Base-by-base conservation (phyloP, 306 rosid species). In the Gastrolobium bilobum region DNA sequence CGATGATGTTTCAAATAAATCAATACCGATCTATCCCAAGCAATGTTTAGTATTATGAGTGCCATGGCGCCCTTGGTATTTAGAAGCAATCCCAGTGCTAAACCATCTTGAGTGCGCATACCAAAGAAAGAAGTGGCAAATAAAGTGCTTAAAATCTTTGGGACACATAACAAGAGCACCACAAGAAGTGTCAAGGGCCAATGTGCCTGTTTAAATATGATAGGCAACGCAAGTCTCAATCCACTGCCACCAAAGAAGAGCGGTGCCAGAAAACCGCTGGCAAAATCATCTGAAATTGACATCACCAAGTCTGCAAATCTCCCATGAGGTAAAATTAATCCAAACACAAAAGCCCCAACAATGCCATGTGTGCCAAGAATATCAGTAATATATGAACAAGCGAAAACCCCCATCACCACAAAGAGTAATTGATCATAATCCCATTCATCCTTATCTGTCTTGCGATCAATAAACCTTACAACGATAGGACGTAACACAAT, bases 291-390 rank as follows among this genome's bases (percentile, higher is more conserved):
- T 2, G 69, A 33, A 34, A 61, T 6, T 2, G 85, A 79, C 10
- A 43, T 50, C 4, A 82, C 10, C 33, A 29, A 7, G 31, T 71
- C 88, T 0, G 81, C 80, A 37, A 87, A 83, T 43, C 3, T 78
- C 0, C 80, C 84, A 29, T 83, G 84, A 37, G 91, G 91, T 5
- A 88, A 64, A 64, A 85, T 85, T n/a, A 88, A 64, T 4, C 89
- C 89, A 10, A 15, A 85, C 42, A 88, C 72, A 74, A 85, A 88
- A 31, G 91, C 91, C 46, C 91, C 87, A 29, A 82, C 80, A 40
- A 80, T 74, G 31, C 51, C 26, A 47, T 82, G 88, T 3, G 84
- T 40, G 0, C 91, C 91, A 26, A 88, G 81, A 39, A 66, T 4
- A 47, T 88, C 87, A 0, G 91, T 80, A 71, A 88, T 47, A 7